A percentile compares a stretch with the other conserved stretches of the same genome.
phyloP scores from a whole-genome alignment of 345 rosid species.

The Salix koriyanagi region DNA sequence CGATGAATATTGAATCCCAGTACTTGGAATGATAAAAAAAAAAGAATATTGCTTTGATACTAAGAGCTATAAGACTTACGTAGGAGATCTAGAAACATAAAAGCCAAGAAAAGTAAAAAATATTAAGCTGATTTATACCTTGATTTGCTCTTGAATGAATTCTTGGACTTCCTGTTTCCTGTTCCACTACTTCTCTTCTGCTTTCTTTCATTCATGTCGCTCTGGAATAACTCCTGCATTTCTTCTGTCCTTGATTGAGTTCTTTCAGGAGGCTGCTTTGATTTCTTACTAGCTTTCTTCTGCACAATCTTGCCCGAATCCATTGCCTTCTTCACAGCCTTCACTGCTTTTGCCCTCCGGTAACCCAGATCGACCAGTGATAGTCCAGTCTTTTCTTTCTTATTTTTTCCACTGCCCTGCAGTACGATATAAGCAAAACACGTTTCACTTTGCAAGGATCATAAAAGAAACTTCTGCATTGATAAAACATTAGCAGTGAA shows the following conservation, averaged over 20 bases:
- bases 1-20: neutral
- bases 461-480: neutral
- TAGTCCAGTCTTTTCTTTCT: conserved; percentile 61
- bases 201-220: conserved; percentile 76
- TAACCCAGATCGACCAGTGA: conserved; percentile 75
- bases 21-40: neutral
- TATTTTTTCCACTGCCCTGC: conserved; percentile 49
- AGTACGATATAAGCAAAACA: neutral
- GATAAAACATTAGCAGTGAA: neutral
- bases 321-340: conserved; percentile 66
- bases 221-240: conserved; percentile 76
- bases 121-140: conserved; percentile 44
- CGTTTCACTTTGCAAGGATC: neutral
- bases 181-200: conserved; percentile 39
- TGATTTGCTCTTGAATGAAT: conserved; percentile 87
- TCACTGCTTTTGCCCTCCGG: conserved; percentile 77
- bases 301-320: conserved; percentile 62
- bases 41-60: too few species aligned
- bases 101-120: neutral
- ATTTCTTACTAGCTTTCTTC: conserved; percentile 40
- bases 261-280: conserved; percentile 40
- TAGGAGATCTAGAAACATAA: neutral
- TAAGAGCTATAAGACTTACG: neutral
- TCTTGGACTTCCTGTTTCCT: conserved; percentile 55
- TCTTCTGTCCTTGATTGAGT: conserved; percentile 63